Evolutionary conservation across 768 basidiomycete genomes (phyloP), one percentile per base, ranked within the genome.

Genomic region (Amanita phalloides): DNA sequence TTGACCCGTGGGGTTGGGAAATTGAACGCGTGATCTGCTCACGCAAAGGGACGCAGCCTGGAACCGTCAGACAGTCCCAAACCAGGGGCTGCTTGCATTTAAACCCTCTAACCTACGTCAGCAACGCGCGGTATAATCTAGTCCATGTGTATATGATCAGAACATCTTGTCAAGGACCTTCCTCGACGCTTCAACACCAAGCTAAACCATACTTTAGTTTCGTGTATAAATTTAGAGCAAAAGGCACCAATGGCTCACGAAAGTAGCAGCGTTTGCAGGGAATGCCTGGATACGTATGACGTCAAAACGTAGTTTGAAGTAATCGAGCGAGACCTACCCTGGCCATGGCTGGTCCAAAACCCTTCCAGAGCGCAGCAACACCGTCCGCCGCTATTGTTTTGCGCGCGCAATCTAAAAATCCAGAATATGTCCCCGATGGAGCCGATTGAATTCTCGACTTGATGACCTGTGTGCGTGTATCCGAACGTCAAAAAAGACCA

Each of bases 371-470:
- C 1, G 95, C 94, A 26, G 68, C 68, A 14, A 89, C 73, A 39
- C 96, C 96, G 66, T 96, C 93, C 47, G 74, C 77, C 5, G 90
- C 88, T 57, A 98, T 87, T 7, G 92, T 89, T 71, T 98, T 96
- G 49, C 86, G 74, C 35, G 85, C 79, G 61, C 96, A 99, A 65
- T 99, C 96, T 51, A 96, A 60, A 61, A 98, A 76, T 14, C 96
- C 95, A 41, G 83, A 82, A 69, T 99, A 99, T n/a, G 92, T 96
- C 13, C 96, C 96, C 4, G 84, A 82, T n/a, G 93, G 93, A 17
- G 96, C 95, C 23, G 91, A 92, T 65, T 99, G 96, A 25, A 99
- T 71, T 55, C 95, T 78, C 17, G 93, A 97, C 74, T 99, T 99
- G 58, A 98, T 68, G 28, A 95, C 92, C 94, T 96, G 30, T 30